Conservation (phyloP, 2,329 filamentous ascomycete genomes). For the Penicillium sp. region DNA sequence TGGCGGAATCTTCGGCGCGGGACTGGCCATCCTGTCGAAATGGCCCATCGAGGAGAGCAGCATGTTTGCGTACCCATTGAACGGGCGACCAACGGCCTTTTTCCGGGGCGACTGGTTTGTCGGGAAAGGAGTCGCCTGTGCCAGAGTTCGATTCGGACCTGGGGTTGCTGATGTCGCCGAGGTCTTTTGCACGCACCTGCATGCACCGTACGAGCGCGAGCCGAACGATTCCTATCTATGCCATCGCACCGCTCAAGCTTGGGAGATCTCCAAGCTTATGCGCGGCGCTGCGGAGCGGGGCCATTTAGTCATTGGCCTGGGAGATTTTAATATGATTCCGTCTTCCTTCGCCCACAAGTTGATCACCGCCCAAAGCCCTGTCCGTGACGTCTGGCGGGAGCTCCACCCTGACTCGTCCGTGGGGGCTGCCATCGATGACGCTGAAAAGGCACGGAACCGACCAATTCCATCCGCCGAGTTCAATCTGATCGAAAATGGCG, state of each 20-base stretch:
- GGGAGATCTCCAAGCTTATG: slow-evolving; percentile 91
- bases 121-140: slow-evolving; percentile 88
- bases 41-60: slow-evolving; percentile 91
- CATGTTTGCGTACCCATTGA: slow-evolving; percentile 87
- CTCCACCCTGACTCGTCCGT: slow-evolving; percentile 82
- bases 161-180: slow-evolving; percentile 69
- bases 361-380: slow-evolving; percentile 74
- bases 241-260: slow-evolving; percentile 88
- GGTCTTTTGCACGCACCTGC: slow-evolving; percentile 90
- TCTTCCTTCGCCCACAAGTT: slow-evolving; percentile 79
- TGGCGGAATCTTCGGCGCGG: slow-evolving; percentile 84
- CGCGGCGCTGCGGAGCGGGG: slow-evolving; percentile 76
- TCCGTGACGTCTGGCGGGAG: slow-evolving; percentile 81
- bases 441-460: slow-evolving; percentile 65
- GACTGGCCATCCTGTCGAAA: slow-evolving; percentile 82
- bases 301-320: slow-evolving; percentile 80
- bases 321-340: slow-evolving; percentile 98
- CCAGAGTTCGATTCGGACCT: slow-evolving; percentile 71
- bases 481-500: slow-evolving; percentile 79
- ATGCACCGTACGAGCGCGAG: slow-evolving; percentile 82
- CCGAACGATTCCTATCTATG: slow-evolving; percentile 83
- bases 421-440: slow-evolving; percentile 67
- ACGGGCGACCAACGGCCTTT: slow-evolving; percentile 90
- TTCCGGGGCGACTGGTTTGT: slow-evolving; percentile 96
- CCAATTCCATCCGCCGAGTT: slow-evolving; percentile 74